Evolutionary conservation across 495 filamentous ascomycete genomes (phyloP).

Genomic region (Aspergillus heteromorphus): DNA sequence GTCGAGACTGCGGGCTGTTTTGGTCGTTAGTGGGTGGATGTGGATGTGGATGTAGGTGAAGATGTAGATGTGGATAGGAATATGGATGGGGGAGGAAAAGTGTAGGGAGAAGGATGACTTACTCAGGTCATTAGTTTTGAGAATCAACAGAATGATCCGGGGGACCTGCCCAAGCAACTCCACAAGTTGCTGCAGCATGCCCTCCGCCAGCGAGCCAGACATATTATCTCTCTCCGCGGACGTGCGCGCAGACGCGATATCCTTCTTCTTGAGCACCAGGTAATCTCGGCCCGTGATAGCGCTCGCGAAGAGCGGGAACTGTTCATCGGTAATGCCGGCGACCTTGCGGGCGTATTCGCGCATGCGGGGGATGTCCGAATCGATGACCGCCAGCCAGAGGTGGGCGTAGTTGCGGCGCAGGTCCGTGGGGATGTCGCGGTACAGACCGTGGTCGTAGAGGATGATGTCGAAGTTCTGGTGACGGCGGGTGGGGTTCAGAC

Average conservation of each 20-base stretch:
- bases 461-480: conserved; percentile 92
- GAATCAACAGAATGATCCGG: conserved; percentile 84
- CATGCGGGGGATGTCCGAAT: conserved; percentile 78
- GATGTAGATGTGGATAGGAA: neutral
- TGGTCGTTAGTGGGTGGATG: conserved; percentile 6
- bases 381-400: conserved; percentile 93
- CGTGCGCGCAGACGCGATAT: conserved; percentile 58
- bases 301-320: conserved; percentile 92
- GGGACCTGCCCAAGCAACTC: conserved; percentile 86
- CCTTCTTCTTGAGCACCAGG: conserved; percentile 56
- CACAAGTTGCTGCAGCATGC: conserved; percentile 80
- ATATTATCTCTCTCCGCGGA: conserved; percentile 76
- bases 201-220: conserved; percentile 74
- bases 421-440: conserved; percentile 79
- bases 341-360: conserved; percentile 83
- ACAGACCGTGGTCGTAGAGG: conserved; percentile 96
- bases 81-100: neutral
- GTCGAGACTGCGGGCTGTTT: conserved; percentile 79
- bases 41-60: neutral
- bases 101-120: conserved; percentile 24
- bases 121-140: conserved; percentile 98
- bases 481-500: conserved; percentile 56
- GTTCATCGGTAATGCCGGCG: conserved; percentile 81
- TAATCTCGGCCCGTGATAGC: conserved; percentile 96
- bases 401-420: conserved; percentile 88